phyloP scores from a whole-genome alignment of 305 asterid genomes.

The Withania somnifera region DNA sequence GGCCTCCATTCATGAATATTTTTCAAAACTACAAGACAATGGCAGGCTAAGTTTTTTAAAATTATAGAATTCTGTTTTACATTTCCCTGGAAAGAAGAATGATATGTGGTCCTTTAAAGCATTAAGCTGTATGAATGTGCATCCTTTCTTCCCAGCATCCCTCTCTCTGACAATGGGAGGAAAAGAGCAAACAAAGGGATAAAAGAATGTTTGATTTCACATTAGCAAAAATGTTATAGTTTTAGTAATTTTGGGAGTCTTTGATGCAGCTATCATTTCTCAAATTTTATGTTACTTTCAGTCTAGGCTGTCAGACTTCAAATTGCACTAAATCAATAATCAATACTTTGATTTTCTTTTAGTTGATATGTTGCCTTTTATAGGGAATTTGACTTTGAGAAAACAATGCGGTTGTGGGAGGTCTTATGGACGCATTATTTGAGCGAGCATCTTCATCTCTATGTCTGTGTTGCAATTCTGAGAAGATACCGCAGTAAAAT shows the following conservation, averaged over 20 bases:
- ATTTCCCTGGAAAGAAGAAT: neutral
- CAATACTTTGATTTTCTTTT: neutral
- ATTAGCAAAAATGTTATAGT: neutral
- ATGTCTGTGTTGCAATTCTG: slow-evolving; percentile 75
- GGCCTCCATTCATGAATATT: neutral
- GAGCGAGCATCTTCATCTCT: slow-evolving; percentile 91
- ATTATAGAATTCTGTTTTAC: neutral
- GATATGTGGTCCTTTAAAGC: neutral
- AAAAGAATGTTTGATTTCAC: neutral
- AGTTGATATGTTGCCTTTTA: neutral
- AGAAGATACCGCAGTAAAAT: slow-evolving; percentile 66
- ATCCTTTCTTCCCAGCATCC: neutral
- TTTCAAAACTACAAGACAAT: neutral
- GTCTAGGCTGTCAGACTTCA: neutral
- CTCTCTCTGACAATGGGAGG: neutral
- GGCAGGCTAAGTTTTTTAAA: neutral
- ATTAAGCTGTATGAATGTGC: neutral
- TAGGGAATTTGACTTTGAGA: slow-evolving; percentile 85
- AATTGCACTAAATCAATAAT: neutral
- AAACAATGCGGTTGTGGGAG: slow-evolving; percentile 83
- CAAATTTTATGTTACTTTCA: neutral
- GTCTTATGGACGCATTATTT: slow-evolving; percentile 83
- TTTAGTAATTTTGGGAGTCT: neutral
- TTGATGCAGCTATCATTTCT: neutral
- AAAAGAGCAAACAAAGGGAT: neutral